Percentiles rank a stretch among this genome's conserved stretches.
These are phyloP conservation scores for Paspalum notatum DNA, from an alignment of 176 grass and related monocot genomes.

Conservation along the genomic window DNA sequence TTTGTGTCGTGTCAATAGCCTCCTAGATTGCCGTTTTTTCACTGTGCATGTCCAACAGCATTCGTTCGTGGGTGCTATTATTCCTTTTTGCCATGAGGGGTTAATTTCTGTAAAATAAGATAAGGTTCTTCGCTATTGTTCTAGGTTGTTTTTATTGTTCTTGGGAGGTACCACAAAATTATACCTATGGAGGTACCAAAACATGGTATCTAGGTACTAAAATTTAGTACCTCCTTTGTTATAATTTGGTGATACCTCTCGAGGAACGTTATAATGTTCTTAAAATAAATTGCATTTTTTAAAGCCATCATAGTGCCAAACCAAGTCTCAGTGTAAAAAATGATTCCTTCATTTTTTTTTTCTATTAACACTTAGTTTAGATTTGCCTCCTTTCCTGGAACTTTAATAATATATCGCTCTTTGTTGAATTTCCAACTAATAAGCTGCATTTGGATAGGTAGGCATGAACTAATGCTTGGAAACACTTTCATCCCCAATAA, in stretches of 20 bases:
- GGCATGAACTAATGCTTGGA: slow-evolving; percentile 89
- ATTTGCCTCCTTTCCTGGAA: slow-evolving; percentile 30
- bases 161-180: no score
- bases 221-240: no score
- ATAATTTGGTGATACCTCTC: no score
- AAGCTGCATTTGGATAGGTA: slow-evolving; percentile 64
- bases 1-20: background rate
- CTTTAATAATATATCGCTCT: slow-evolving; percentile 2
- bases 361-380: slow-evolving; percentile 1
- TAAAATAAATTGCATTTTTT: background rate
- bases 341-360: slow-evolving; percentile 23
- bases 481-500: slow-evolving; percentile 75
- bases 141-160: no score
- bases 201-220: no score
- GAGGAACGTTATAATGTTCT: no score
- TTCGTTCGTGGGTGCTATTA: background rate
- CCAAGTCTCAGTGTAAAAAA: background rate
- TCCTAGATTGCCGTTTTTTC: background rate
- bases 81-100: background rate
- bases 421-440: slow-evolving; percentile 44
- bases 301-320: slow-evolving; percentile 8
- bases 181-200: no score
- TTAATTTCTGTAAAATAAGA: background rate
- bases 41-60: background rate
- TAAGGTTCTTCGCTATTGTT: background rate